Evolutionary conservation across 768 basidiomycete genomes (phyloP), one percentile per base, ranked within the genome.

Genomic region (Candolleomyces aberdarensis): DNA sequence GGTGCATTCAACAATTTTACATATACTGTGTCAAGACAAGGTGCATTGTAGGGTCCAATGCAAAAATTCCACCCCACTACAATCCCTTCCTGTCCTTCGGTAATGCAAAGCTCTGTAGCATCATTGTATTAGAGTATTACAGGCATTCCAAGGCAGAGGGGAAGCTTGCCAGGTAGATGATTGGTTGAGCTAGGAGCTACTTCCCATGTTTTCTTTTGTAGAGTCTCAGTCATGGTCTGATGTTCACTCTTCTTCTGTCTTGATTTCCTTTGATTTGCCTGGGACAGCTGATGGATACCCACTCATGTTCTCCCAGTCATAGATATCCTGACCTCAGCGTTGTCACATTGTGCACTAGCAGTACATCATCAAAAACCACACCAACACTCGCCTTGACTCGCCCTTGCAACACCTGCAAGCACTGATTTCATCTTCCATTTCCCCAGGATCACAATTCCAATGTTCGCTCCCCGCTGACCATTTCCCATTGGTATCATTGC

Each of bases 41-140:
- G 22, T 15, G 67, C 58, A 0, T 59, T 65, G 9, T 62, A 39
- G 3, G 56, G 26, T 0, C 71, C 66, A 0, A 19, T n/a, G 0
- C 19, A 15, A 15, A 61, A 47, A 2, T 69, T 43, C 74, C 75
- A 76, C 1, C 67, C 70, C 44, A 62, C 60, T 0, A 76, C 66
- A 19, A 40, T 47, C 0, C 52, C 75, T 56, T 76, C 73, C 51
- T 74, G 72, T 0, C 74, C 73, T 44, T 75, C 74, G 5, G 73
- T 77, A 0, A 75, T 72, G 59, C 72, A 72, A 0, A 74, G 50
- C 26, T 76, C 72, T 14, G 71, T 76, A 0, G 72, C 74, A 19
- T 64, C 52, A 61, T 76, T 76, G 46, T 68, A 54, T 2, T 67
- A 56, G 0, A 77, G 66, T 65, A 77, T 72, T 0, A 77, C 64